phyloP scores from a whole-genome alignment of 2,329 filamentous ascomycete species.

The Ceratocystis cubensis region DNA sequence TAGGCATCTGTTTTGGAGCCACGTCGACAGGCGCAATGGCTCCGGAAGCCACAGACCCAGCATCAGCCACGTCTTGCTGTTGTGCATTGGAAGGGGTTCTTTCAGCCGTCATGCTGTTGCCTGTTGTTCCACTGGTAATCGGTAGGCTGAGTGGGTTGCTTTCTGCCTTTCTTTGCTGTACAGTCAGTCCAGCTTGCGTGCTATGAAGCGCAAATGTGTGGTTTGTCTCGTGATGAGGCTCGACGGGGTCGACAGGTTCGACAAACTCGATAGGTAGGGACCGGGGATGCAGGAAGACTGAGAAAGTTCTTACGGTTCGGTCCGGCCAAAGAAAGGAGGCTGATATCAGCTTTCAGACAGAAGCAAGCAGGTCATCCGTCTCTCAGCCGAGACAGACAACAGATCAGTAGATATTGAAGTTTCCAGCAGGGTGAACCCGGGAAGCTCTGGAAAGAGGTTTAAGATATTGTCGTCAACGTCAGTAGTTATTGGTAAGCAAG shows the following conservation, averaged over 20 bases:
- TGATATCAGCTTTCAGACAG: too few species aligned
- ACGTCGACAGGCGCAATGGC: slow-evolving; percentile 22
- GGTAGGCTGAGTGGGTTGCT: background rate
- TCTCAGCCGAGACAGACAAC: background rate
- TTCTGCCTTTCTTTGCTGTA: background rate
- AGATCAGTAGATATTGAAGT: background rate
- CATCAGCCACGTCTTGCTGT: background rate
- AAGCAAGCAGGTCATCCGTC: background rate
- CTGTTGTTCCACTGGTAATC: background rate
- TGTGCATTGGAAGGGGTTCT: background rate
- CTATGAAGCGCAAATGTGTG: background rate
- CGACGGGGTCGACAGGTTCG: too few species aligned
- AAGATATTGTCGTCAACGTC: background rate
- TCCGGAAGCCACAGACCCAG: slow-evolving; percentile 10
- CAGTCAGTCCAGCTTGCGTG: background rate
- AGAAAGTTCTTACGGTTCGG: too few species aligned
- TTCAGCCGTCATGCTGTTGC: background rate
- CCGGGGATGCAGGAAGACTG: too few species aligned
- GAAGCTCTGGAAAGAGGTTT: background rate
- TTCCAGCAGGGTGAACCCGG: background rate
- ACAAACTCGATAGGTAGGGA: too few species aligned
- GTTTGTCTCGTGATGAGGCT: too few species aligned
- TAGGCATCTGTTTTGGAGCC: slow-evolving; percentile 46
- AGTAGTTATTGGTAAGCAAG: background rate
- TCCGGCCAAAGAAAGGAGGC: too few species aligned